Evolutionary conservation across 352 stramenopile species (phyloP), one percentile per base, ranked within the genome.

Genomic region (Globisporangium okanoganense): DNA sequence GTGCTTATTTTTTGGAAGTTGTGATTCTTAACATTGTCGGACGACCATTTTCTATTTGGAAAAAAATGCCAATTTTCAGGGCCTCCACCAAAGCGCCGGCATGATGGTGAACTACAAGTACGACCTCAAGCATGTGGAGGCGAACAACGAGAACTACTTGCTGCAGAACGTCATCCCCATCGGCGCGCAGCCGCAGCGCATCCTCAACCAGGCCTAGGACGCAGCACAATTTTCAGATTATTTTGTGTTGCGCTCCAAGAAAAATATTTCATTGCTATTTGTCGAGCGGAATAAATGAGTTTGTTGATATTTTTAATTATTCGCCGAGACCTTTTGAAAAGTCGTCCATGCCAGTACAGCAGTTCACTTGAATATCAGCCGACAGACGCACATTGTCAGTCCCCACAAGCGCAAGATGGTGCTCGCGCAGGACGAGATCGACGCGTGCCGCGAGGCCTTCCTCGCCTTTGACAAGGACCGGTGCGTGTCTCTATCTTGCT

Each of bases 401-500:
- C 29, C 29, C 29, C 29, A 33, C 29, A 33, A 33, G 29, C 29
- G 29, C 35, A 40, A 44, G 8, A 94, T 94, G 85, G 82, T 92
- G 64, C 75, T 98, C 10, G 96, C 90, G 4, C 94, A 98, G 68
- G 95, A 98, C 56, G 95, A 98, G 78, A 98, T 98, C 58, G 95
- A 98, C 54, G 92, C 85, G 43, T 99, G 96, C 61, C 80, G 96
- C 52, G 94, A 99, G 67, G 95, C 96, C 1, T 99, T 99, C 72
- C 72, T 99, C 18, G 92, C 94, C 2, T 99, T 99, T 69, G 97
- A 99, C 67, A 99, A 98, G 69, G 96, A 98, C 69, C 72, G 82
- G 85, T 92, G 47, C 53, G 59, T 48, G 9, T 18, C 24, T 14
- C 16, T 33, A 3, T 38, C 20, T 41, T 50, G 12, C 24, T 52